Base-by-base conservation (phyloP, 2,329 filamentous ascomycete species). In the Aspergillaceae sp. region DNA sequence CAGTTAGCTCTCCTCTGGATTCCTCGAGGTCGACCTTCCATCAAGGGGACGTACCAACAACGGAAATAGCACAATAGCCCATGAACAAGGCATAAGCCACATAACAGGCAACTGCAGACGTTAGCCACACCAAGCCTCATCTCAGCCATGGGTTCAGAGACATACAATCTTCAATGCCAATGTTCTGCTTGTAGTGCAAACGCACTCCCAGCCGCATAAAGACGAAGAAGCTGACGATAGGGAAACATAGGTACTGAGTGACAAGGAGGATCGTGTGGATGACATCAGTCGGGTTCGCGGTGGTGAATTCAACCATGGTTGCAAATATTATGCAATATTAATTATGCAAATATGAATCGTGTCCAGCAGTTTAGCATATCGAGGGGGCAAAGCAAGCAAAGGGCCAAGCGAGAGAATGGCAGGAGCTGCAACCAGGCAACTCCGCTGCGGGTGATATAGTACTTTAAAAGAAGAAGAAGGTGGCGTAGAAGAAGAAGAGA, bases 161-260 rank as follows among this genome's bases (percentile, higher is more conserved):
- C 5, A 38, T 51, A 67, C 64, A 54, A 48, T 69, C 65, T 51
- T 69, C 65, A 44, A 63, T 41, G 0, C 54, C 50, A 4, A 63
- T 48, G 9, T 50, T 54, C n/a, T 63, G 59, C 32, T 56, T 57
- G 41, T 66, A 63, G n/a, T 56, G 56, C 7, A 52, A 43, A 36
- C 63, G 64, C 10, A 62, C 58, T 35, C 54, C 53, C 10, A 67
- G 56, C 5, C 65, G 62, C 33, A 66, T 42, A 1, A 42, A 45
- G 7, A 68, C 54, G 29, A 68, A 62, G 1, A 60, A 11, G 7
- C 60, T 56, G 11, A 61, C 54, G n/a, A 66, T 57, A 1, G 59
- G 58, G 37, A 69, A 62, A 47, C 62, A 68, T 8, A 68, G 52
- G 36, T 51, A 55, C 54, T 69, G 63, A 10, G 63, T 67, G 29